phyloP scores from a whole-genome alignment of 345 rosid genomes.

The Melaleuca alternifolia region DNA sequence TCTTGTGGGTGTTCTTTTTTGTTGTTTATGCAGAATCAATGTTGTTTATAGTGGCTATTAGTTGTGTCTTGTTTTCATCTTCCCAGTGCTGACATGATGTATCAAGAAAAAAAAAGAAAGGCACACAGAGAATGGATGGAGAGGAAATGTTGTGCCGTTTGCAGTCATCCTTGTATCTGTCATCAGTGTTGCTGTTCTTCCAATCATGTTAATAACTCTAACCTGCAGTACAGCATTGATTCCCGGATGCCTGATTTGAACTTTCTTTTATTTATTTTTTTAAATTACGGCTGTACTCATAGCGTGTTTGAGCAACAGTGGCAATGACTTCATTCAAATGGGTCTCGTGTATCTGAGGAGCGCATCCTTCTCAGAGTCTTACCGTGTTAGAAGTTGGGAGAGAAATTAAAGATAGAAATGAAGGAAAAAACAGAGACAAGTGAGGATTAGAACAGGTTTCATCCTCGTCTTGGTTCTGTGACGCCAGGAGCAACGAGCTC shows the following conservation, averaged over 20 bases:
- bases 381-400: not conserved
- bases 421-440: not conserved
- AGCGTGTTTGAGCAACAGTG: not conserved
- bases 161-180: not conserved
- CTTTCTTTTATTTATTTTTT: too few species aligned
- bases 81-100: not conserved
- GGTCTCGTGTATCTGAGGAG: not conserved
- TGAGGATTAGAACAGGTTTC: not conserved
- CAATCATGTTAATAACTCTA: not conserved
- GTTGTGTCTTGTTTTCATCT: not conserved
- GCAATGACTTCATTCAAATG: not conserved
- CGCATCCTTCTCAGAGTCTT: not conserved
- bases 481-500: not conserved
- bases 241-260: not conserved
- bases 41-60: not conserved
- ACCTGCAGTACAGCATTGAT: not conserved
- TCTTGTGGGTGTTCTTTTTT: not conserved
- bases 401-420: not conserved
- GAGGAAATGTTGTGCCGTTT: not conserved
- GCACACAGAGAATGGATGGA: not conserved
- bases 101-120: not conserved
- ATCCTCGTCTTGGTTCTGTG: not conserved
- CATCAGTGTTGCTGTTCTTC: not conserved
- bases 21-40: not conserved
- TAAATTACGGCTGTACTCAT: not conserved